Evolutionary conservation across 495 filamentous ascomycete species (phyloP), one percentile per base, ranked within the genome.

Genomic region (Endocarpon pusillum): DNA sequence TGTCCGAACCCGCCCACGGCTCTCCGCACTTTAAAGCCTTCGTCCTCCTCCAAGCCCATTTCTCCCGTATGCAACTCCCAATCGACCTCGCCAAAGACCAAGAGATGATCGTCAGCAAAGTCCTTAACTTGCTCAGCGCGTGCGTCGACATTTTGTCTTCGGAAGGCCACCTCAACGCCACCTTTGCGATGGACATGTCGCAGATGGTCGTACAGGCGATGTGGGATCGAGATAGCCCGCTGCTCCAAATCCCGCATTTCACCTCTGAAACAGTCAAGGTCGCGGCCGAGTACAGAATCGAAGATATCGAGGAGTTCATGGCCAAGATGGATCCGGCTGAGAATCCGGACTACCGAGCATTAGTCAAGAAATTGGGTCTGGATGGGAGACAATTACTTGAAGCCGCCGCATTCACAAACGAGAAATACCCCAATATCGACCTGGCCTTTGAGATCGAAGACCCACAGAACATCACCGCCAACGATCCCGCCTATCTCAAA

Each of bases 151-250:
- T 99, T 9, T 71, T 99, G 29, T 92, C 84, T 6, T 94, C 87
- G 4, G 86, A 96, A 36, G 91, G 87, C 31, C 86, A 96, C 40
- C 57, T 96, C 33, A 99, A 96, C 48, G 87, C 89, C 36, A 89
- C 93, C 75, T 82, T 75, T 45, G 89, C 91, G 18, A 99, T 99
- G 89, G 89, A 99, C 55, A 80, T 99, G 75, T 92, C 84, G 16
- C 89, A 99, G 55, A 99, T 99, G 89, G 80, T 87, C 36, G 85
- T 99, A 14, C 89, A 99, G 55, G 85, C 81, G 19, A 93, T 94
- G 81, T 99, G 89, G 89, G 85, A 96, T 60, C 78, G 84, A 16
- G 89, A 99, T 54, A 89, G 80, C 42, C 84, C 91, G 29, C 66
- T 99, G 33, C 94, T 92, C 61, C 89, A 99, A 59, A 94, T 99